Evolutionary conservation across 345 rosid species (phyloP), one percentile per base, ranked within the genome.

Genomic region (Citrus cavaleriei): DNA sequence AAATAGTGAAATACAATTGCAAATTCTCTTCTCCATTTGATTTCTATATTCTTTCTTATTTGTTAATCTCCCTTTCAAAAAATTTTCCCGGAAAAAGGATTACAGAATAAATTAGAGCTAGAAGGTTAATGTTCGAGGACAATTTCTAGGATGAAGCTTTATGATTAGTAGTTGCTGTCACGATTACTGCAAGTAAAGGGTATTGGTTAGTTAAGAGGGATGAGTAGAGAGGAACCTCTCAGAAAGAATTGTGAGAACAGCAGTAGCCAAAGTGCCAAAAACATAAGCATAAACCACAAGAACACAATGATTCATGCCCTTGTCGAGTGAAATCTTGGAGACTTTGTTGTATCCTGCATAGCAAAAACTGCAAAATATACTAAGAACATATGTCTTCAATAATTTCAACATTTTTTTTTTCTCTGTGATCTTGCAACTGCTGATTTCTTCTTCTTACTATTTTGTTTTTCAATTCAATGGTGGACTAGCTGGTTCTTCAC

Each of bases 91-190:
- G 13, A 63, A 13, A 6, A 16, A 63, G 38, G 38, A 71, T 71
- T 34, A 71, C 76, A n/a, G 10, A 28, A 34, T 46, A 78, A 14
- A 71, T 30, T n/a, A 57, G 64, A 64, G 76, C 57, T 34, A 78
- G 27, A 63, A 78, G 81, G 40, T 54, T 49, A 32, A 78, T 63
- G 18, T 71, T 21, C 70, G 63, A 70, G 4, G 49, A 70, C 49
- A 78, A 62, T 71, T 6, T 71, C 71, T 71, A 71, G 2, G 76
- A 49, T 30, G 76, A 71, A 49, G 81, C 37, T 49, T 46, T 49
- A 16, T 62, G 81, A 34, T 71, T 64, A 4, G 27, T 6, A 63
- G 65, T 18, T 64, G 67, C 77, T 2, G 77, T 37, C 61, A 6
- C 10, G 22, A 79, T 34, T 63, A 66, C 68, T 63, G 72, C 30